Percentiles rank a stretch among this genome's conserved stretches.
Evolutionary conservation across 371 early-diverging fungal genomes (phyloP).

Genomic region (Mortierella sp.): DNA sequence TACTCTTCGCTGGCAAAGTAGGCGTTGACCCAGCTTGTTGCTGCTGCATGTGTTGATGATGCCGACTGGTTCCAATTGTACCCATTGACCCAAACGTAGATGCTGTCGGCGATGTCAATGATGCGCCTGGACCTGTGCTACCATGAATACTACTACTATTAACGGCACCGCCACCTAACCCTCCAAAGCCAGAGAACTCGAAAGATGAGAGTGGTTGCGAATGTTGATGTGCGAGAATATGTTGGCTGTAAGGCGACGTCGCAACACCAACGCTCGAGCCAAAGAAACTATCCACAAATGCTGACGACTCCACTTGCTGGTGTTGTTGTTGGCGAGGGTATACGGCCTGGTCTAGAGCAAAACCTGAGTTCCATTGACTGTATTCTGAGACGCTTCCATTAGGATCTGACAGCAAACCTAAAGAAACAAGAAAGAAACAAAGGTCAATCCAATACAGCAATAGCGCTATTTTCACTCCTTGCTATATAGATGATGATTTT

Average conservation of each 20-base stretch:
- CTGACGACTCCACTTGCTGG: conserved; percentile 17
- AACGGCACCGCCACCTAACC: conserved; percentile 13
- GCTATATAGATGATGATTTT: too few relatives aligned
- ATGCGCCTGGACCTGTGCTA: not conserved
- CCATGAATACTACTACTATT: conserved; percentile 1
- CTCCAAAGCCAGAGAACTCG: conserved; percentile 35
- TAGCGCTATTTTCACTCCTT: too few relatives aligned
- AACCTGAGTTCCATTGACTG: conserved; percentile 57
- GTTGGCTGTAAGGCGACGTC: conserved; percentile 21
- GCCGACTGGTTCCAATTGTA: conserved; percentile 36
- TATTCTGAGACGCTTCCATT: conserved; percentile 40
- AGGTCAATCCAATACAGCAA: too few relatives aligned
- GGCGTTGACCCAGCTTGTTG: not conserved
- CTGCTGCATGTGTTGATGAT: not conserved
- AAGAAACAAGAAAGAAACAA: not conserved
- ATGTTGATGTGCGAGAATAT: conserved; percentile 21
- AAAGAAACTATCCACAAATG: conserved; percentile 48
- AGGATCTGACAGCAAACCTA: conserved; percentile 25
- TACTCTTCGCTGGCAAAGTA: conserved; percentile 3
- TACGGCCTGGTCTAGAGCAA: conserved; percentile 41
- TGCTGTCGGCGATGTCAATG: conserved; percentile 18
- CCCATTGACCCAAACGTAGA: conserved; percentile 22
- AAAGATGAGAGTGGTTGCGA: conserved; percentile 26
- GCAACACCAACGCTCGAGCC: conserved; percentile 19
- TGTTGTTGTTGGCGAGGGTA: conserved; percentile 38